Conservation (phyloP, 2,329 filamentous ascomycete species). For the Zymoseptoria pseudotritici region DNA sequence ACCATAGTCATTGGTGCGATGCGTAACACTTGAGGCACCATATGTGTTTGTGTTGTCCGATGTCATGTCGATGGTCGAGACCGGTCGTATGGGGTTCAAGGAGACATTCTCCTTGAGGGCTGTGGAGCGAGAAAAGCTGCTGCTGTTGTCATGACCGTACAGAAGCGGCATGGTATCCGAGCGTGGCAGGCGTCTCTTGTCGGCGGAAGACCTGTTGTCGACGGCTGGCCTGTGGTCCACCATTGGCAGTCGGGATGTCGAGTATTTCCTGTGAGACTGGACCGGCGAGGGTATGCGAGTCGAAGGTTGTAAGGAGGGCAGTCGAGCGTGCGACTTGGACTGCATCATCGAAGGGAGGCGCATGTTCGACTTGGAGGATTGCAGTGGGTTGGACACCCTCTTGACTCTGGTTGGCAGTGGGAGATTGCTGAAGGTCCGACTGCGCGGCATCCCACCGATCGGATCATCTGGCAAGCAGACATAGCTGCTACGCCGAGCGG, state of each 20-base stretch:
- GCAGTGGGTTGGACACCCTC: constrained; percentile 15
- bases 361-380: constrained; percentile 22
- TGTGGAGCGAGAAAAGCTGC: constrained; percentile 16
- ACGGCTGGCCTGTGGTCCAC: constrained; percentile 1
- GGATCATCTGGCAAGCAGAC: constrained; percentile 28
- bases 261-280: constrained; percentile 20
- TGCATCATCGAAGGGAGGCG: constrained; percentile 18
- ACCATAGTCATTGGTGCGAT: constrained; percentile 11
- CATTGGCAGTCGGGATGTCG: constrained; percentile 14
- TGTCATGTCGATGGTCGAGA: constrained; percentile 15
- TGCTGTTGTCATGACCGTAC: constrained; percentile 8
- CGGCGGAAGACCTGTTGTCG: constrained; percentile 4
- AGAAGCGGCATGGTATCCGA: constrained; percentile 31
- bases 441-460: constrained; percentile 27
- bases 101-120: constrained; percentile 30
- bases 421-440: constrained; percentile 31
- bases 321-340: background rate
- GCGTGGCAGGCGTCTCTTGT: constrained; percentile 19
- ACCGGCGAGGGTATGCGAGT: constrained; percentile 21
- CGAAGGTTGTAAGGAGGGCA: constrained; percentile 9
- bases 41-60: constrained; percentile 10
- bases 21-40: constrained; percentile 7
- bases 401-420: constrained; percentile 22
- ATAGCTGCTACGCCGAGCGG: constrained; percentile 26
- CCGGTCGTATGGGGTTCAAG: constrained; percentile 21